Base-by-base conservation (phyloP, 805 yeast species). In the Starmerella floricola region DNA sequence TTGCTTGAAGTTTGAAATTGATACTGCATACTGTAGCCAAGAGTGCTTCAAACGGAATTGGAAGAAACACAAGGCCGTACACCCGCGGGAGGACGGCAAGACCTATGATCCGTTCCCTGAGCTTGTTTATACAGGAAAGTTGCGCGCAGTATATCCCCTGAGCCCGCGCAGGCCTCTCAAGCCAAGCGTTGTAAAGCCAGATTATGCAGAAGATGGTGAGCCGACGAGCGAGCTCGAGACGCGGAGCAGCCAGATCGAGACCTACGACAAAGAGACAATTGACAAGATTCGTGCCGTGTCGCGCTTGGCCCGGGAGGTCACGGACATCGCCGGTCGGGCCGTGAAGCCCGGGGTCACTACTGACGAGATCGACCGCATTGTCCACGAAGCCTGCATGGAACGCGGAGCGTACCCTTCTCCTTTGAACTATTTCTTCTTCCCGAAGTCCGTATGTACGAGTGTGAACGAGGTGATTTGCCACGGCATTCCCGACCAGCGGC, bases 401-500 rank as follows among this genome's bases (percentile, higher is more conserved):
- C 74, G 95, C 61, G 77, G 79, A 50, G 85, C 87, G 3, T 91
- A 91, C 60, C 98, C 98, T 16, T 84, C 95, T 11, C 95, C 98
- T 3, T 68, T 88, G 50, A 91, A 91, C 66, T 91, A 91, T 66
- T 87, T 79, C 66, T 82, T 85, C 62, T 91, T 76, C 66, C 96
- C 97, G 33, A 87, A 86, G 60, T 76, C 91, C 18, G 73, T 84
- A 32, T 91, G 98, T 64, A 85, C 95, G 1, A 85, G 95, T 2
- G 79, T 91, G 34, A 91, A 91, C 62, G 98, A 91, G 67, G 78
- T 86, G 44, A 82, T 91, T 47, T 91, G 98, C 61, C 98, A 91
- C 62, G 98, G 98, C 49, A 82, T 91, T 45, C 98, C 98, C 21
- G 98, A 91, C 63, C 72, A 82, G 64, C 73, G 87, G 42, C 78